Evolutionary conservation across 768 basidiomycete species (phyloP).

Genomic region (Coprinellus micaceus): DNA sequence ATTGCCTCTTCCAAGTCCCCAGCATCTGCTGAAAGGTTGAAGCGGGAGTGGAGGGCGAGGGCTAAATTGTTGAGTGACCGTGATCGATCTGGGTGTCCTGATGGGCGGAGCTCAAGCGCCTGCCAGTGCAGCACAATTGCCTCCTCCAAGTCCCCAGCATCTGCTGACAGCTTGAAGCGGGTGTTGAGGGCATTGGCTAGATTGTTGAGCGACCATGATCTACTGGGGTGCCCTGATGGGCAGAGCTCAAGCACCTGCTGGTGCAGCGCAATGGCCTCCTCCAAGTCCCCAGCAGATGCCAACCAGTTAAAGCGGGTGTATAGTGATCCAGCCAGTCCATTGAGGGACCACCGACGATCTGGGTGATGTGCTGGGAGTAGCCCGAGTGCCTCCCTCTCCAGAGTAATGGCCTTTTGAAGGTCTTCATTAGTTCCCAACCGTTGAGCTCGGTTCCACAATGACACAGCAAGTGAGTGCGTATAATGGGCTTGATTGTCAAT

Average conservation of each 20-base stretch:
- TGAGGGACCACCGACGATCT: neutral
- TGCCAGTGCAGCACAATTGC: too few relatives aligned
- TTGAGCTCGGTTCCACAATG: too few relatives aligned
- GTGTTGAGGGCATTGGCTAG: neutral
- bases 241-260: neutral
- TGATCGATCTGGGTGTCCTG: slow-evolving; percentile 6
- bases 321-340: neutral
- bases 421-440: too few relatives aligned
- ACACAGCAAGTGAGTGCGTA: too few relatives aligned
- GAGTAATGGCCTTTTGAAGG: neutral
- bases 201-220: neutral
- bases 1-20: neutral
- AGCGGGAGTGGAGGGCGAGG: slow-evolving; percentile 4
- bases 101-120: too few relatives aligned
- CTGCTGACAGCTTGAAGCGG: neutral
- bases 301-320: too few relatives aligned
- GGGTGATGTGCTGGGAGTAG: neutral
- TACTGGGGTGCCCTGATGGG: neutral
- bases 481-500: too few relatives aligned
- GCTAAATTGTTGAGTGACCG: slow-evolving; percentile 10
- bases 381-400: neutral
- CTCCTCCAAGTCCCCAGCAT: slow-evolving; percentile 9
- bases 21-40: too few relatives aligned
- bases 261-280: neutral
- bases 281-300: too few relatives aligned